Percentiles rank a stretch among this genome's conserved stretches.
Conservation (phyloP, 495 filamentous ascomycete species). For the Chaetomium fimeti region DNA sequence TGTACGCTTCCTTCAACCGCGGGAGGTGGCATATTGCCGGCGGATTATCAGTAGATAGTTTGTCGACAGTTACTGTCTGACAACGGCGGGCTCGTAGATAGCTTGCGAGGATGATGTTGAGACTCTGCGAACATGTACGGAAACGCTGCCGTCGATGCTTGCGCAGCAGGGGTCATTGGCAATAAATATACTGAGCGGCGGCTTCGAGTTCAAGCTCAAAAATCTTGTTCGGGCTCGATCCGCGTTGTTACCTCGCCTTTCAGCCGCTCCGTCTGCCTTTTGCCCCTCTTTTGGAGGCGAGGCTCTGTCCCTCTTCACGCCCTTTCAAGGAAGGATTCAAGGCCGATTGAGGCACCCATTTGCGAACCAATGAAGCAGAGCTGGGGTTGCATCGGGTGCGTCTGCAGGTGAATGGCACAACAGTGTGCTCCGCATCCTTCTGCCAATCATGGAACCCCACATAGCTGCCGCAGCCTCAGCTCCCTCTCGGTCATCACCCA, state of each 20-base stretch:
- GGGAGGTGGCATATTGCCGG: background rate
- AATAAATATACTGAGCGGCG: too few species aligned
- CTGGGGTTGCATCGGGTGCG: background rate
- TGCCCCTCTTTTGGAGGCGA: background rate
- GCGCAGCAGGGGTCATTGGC: too few species aligned
- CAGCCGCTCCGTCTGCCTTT: background rate
- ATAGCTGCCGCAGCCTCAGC: background rate
- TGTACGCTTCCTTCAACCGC: background rate
- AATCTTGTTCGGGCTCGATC: background rate
- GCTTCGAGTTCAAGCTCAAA: background rate
- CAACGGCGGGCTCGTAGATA: background rate
- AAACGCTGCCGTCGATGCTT: too few species aligned
- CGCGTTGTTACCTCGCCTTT: background rate
- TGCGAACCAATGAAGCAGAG: background rate
- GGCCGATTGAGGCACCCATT: background rate
- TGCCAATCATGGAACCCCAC: background rate
- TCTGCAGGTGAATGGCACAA: background rate
- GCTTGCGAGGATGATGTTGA: background rate
- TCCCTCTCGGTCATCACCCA: background rate
- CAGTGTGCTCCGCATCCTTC: background rate
- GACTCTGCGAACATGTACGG: too few species aligned
- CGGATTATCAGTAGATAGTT: too few species aligned
- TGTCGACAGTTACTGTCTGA: too few species aligned
- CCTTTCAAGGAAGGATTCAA: background rate
- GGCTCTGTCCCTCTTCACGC: background rate